Conservation (phyloP, 805 yeast species). For the Candida orba region DNA sequence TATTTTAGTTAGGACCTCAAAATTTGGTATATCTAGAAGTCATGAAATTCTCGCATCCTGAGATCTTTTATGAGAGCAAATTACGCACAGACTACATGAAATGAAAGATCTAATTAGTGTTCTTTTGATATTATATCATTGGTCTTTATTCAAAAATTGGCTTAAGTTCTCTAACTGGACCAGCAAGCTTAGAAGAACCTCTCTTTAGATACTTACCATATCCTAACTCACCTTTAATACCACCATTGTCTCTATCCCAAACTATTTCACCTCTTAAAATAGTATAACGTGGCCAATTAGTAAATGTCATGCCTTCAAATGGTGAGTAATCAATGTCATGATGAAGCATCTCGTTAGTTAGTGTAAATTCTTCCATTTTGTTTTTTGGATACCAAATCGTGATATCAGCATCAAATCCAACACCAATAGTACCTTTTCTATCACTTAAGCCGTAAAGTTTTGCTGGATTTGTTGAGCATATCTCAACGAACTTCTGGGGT, state of each 20-base stretch:
- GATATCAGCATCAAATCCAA: conserved; percentile 43
- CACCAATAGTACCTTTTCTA: conserved; percentile 35
- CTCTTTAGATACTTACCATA: conserved; percentile 24
- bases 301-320: conserved; percentile 32
- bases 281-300: conserved; percentile 42
- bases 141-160: conserved; percentile 10
- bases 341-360: conserved; percentile 27
- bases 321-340: conserved; percentile 35
- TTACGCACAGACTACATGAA: not conserved
- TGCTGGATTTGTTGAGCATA: conserved; percentile 40
- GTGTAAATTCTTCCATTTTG: conserved; percentile 20
- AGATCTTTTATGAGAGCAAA: no score
- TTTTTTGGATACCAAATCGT: conserved; percentile 41
- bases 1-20: no score
- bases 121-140: no score
- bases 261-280: conserved; percentile 31
- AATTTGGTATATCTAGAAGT: not conserved
- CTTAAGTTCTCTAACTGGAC: conserved; percentile 19
- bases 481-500: conserved; percentile 37
- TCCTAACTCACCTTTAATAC: conserved; percentile 14
- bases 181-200: conserved; percentile 18
- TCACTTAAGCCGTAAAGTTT: conserved; percentile 36
- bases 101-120: no score
- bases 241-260: conserved; percentile 24
- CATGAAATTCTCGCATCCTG: no score